Evolutionary conservation across 805 yeast species (phyloP).

Genomic region (Ogataea minuta): DNA sequence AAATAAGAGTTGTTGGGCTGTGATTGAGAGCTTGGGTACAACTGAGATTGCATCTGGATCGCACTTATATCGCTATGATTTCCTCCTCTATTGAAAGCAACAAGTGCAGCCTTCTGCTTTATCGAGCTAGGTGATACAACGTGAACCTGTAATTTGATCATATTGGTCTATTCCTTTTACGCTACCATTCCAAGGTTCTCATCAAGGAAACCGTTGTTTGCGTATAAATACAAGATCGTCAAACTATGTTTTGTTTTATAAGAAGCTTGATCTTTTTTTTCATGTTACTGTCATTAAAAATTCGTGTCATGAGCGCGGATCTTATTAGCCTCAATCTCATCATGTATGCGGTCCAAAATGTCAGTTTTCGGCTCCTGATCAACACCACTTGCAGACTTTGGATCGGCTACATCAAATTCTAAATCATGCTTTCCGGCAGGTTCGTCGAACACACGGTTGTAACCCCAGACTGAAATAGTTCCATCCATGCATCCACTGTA

Average conservation of each 20-base stretch:
- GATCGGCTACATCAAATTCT: conserved; percentile 16
- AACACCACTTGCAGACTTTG: too few relatives aligned
- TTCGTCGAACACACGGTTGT: conserved; percentile 25
- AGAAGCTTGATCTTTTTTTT: conserved; percentile 3
- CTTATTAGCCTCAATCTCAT: conserved; percentile 31
- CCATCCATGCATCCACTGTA: conserved; percentile 70
- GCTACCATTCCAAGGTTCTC: neutral
- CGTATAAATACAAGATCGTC: too few relatives aligned
- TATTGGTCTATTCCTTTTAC: conserved; percentile 4
- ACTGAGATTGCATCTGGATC: conserved; percentile 8
- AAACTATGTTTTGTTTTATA: conserved; percentile 1
- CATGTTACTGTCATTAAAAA: conserved; percentile 6
- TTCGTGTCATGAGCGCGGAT: conserved; percentile 7
- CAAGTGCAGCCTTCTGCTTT: conserved; percentile 2
- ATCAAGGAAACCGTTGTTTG: neutral
- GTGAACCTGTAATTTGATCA: conserved; percentile 30
- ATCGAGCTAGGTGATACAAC: conserved; percentile 29
- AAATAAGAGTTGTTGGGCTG: conserved; percentile 13
- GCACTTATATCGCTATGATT: conserved; percentile 8
- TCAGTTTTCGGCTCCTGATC: conserved; percentile 5
- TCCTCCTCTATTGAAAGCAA: conserved; percentile 2
- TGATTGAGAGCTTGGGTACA: conserved; percentile 9
- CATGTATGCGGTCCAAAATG: conserved; percentile 28
- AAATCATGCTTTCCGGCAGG: conserved; percentile 11
- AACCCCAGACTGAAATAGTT: conserved; percentile 57